Conservation (phyloP, 1,284 basidiomycete species). For the Porodaedalea pini region DNA sequence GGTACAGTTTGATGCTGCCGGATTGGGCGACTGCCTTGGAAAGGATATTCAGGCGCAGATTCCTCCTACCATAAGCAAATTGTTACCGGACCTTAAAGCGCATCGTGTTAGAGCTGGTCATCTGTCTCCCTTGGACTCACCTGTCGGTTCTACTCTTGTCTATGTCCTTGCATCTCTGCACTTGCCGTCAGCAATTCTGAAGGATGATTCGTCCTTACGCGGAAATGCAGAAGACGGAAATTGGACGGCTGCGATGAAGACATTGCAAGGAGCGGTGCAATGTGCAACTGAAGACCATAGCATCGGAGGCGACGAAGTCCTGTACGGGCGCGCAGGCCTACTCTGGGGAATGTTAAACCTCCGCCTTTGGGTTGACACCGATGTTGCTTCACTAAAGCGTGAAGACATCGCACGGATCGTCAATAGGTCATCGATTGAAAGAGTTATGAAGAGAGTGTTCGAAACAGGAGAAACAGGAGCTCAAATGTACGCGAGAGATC, state of each 20-base stretch:
- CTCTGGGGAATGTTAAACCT: constrained; percentile 18
- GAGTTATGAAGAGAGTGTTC: constrained; percentile 8
- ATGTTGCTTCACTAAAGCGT: background rate
- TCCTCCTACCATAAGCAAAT: background rate
- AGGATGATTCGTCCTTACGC: background rate
- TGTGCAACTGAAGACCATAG: constrained; percentile 4
- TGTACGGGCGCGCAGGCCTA: constrained; percentile 17
- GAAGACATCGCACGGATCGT: background rate
- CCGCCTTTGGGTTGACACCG: background rate
- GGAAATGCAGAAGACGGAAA: background rate
- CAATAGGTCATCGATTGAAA: background rate
- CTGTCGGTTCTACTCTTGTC: constrained; percentile 10
- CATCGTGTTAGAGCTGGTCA: constrained; percentile 2
- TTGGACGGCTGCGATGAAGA: constrained; percentile 10
- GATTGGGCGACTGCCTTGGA: background rate
- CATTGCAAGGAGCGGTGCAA: background rate
- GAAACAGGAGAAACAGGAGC: constrained; percentile 9
- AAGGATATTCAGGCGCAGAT: constrained; percentile 3
- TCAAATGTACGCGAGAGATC: background rate
- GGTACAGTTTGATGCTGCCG: constrained; percentile 12
- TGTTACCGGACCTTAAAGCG: constrained; percentile 1
- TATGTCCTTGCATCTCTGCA: constrained; percentile 7
- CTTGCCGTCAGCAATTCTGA: constrained; percentile 2
- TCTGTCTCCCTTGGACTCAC: constrained; percentile 14
- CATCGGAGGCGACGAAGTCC: constrained; percentile 17